Conservation (phyloP, 1,284 basidiomycete genomes). For the Puccinia coronata region DNA sequence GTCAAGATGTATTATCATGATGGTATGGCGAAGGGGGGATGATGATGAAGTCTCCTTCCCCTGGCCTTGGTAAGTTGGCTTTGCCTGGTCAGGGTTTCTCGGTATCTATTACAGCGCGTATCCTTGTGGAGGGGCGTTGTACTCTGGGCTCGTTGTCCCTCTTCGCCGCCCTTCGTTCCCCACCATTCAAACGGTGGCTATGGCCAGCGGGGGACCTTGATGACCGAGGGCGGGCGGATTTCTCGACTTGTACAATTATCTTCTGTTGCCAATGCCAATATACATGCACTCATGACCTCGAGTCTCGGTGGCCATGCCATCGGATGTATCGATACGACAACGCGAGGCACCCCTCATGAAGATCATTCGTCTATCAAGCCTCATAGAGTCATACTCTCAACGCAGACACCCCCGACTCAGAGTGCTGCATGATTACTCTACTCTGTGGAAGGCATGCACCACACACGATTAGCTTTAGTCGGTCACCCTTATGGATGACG, state of each 20-base stretch:
- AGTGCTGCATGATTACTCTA: background rate
- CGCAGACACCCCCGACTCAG: background rate
- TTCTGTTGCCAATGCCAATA: no score
- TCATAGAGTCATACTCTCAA: background rate
- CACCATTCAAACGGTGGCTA: constrained; percentile 19
- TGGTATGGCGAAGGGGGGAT: constrained; percentile 5
- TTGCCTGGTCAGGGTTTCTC: constrained; percentile 15
- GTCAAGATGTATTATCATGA: background rate
- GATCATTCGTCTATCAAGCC: background rate
- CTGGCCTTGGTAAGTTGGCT: constrained; percentile 16
- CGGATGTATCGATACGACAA: background rate
- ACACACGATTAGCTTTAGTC: background rate
- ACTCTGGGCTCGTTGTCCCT: background rate
- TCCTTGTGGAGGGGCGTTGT: background rate
- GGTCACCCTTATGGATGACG: background rate
- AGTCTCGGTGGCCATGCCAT: background rate
- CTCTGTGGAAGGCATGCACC: no score
- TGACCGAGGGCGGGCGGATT: background rate
- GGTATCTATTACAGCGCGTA: constrained; percentile 1
- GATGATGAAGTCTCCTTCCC: background rate
- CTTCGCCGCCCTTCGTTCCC: constrained; percentile 15
- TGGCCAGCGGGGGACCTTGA: background rate
- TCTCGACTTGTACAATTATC: no score
- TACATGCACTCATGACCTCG: no score
- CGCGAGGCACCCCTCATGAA: background rate